These are phyloP conservation scores for Cystoisospora suis DNA, from an alignment of 169 alveolate genomes.

Conservation along the genomic window DNA sequence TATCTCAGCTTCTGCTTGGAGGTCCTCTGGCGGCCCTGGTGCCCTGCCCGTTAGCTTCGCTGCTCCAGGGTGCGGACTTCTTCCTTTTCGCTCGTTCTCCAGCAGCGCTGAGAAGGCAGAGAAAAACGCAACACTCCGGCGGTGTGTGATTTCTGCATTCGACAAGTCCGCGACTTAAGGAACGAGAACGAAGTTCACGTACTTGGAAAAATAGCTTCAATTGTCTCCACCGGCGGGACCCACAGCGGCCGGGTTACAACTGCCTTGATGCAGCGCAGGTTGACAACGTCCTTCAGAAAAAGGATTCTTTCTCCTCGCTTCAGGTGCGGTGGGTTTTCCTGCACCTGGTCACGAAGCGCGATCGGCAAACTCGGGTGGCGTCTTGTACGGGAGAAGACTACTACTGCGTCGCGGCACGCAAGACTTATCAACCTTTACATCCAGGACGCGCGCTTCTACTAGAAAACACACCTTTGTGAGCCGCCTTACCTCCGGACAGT, in stretches of 20 bases:
- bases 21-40: too few relatives aligned
- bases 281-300: background rate
- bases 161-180: too few relatives aligned
- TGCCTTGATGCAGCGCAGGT: background rate
- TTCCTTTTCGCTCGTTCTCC: too few relatives aligned
- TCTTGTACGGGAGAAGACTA: too few relatives aligned
- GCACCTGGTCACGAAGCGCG: background rate
- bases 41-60: too few relatives aligned
- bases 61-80: too few relatives aligned
- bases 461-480: background rate
- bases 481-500: conserved; percentile 28
- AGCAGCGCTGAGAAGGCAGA: too few relatives aligned
- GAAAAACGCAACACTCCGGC: too few relatives aligned
- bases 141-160: too few relatives aligned
- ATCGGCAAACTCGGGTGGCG: too few relatives aligned
- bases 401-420: background rate
- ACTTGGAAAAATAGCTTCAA: conserved; percentile 20
- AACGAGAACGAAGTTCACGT: too few relatives aligned
- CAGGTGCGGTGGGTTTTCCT: background rate
- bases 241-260: background rate
- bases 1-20: too few relatives aligned
- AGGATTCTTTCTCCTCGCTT: background rate
- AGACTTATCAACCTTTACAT: background rate
- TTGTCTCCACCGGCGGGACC: conserved; percentile 11
- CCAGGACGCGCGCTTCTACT: background rate